These are phyloP conservation scores for Biscogniauxia sp. DNA, from an alignment of 2,329 filamentous ascomycete species.

Conservation along the genomic window DNA sequence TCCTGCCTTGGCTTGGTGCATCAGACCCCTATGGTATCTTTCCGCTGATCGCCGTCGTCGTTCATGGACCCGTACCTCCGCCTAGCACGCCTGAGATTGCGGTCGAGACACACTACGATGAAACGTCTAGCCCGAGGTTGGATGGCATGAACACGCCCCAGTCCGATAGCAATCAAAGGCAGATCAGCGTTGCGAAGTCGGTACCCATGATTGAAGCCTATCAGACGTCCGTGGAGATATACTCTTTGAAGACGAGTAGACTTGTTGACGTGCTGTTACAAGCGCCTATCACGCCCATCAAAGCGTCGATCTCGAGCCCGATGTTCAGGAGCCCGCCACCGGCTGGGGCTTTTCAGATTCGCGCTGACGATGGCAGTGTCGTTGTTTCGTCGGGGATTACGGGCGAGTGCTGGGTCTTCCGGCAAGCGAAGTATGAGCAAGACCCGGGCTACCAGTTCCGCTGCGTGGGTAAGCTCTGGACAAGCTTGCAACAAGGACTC, in stretches of 20 bases:
- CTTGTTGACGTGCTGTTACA: constrained; percentile 72
- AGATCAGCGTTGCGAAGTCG: constrained; percentile 34
- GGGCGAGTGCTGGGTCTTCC: constrained; percentile 82
- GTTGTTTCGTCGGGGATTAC: constrained; percentile 76
- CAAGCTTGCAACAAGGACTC: constrained; percentile 66
- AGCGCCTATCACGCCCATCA: constrained; percentile 61
- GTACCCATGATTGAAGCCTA: constrained; percentile 56
- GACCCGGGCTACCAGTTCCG: constrained; percentile 47
- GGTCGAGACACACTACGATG: constrained; percentile 36
- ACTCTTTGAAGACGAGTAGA: constrained; percentile 75
- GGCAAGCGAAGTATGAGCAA: constrained; percentile 44
- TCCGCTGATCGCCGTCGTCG: constrained; percentile 73
- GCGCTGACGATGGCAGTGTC: constrained; percentile 69
- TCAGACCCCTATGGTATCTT: constrained; percentile 55
- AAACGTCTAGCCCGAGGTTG: constrained; percentile 38
- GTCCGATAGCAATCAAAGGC: constrained; percentile 39
- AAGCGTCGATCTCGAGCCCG: constrained; percentile 57
- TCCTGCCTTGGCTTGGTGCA: constrained; percentile 66
- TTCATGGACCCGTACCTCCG: constrained; percentile 72
- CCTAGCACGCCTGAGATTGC: constrained; percentile 34
- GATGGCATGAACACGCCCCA: constrained; percentile 44
- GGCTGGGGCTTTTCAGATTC: constrained; percentile 69
- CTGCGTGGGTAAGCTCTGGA: constrained; percentile 92
- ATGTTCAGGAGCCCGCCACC: constrained; percentile 68
- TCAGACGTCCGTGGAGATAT: constrained; percentile 86